A percentile compares a stretch with the other conserved stretches of the same genome.
phyloP scores from a whole-genome alignment of 257 asterid species.

The Orobanche coerulescens region DNA sequence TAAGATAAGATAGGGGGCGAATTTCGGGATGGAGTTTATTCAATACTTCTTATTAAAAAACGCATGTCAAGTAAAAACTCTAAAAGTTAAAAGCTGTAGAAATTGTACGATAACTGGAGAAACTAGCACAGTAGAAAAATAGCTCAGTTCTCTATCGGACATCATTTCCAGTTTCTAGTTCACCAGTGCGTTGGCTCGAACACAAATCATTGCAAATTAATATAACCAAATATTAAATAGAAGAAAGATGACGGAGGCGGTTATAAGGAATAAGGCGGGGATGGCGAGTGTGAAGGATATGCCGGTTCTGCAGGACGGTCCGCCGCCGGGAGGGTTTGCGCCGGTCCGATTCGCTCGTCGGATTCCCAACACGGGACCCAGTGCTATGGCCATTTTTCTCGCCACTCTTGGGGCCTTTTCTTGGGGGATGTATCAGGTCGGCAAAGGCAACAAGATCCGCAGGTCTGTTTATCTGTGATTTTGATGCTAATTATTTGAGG shows the following conservation, averaged over 20 bases:
- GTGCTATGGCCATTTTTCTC: slow-evolving; percentile 76
- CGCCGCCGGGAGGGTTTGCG: slow-evolving; percentile 97
- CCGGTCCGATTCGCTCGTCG: slow-evolving; percentile 84
- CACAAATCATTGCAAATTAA: neutral
- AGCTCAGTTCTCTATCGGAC: neutral
- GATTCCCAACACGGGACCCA: slow-evolving; percentile 75
- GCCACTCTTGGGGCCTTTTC: slow-evolving; percentile 73
- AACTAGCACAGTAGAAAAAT: slow-evolving; percentile 9
- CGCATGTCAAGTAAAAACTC: no score
- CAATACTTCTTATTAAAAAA: no score
- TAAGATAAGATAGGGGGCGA: no score
- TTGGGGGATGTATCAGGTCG: slow-evolving; percentile 96
- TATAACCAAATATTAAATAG: neutral
- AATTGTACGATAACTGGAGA: slow-evolving; percentile 5
- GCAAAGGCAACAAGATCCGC: slow-evolving; percentile 91
- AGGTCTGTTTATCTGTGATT: slow-evolving; percentile 31
- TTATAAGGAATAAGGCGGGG: slow-evolving; percentile 75
- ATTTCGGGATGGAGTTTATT: no score
- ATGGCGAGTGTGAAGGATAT: slow-evolving; percentile 90
- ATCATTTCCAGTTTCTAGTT: neutral
- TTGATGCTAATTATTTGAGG: neutral
- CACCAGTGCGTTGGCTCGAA: neutral
- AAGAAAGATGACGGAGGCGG: slow-evolving; percentile 67
- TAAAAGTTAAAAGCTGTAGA: neutral
- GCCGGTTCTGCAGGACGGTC: slow-evolving; percentile 93